Percentiles rank a stretch among this genome's conserved stretches.
Conservation (phyloP, 768 basidiomycete genomes). For the Mycena kentingensis region DNA sequence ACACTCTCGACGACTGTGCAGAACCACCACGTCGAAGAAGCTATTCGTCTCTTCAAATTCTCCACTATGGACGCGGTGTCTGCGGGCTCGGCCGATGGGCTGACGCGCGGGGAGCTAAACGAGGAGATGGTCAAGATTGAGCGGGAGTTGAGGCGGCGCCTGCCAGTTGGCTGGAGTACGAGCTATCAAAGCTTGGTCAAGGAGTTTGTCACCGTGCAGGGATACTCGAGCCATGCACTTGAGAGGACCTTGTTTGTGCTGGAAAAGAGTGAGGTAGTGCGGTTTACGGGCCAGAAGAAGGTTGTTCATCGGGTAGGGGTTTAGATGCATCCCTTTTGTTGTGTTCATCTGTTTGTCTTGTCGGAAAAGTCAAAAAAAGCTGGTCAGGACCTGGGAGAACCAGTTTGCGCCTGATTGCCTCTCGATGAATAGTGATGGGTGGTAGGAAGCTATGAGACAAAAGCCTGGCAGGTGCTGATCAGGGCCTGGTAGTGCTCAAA, state of each 20-base stretch:
- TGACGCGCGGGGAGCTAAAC: slow-evolving; percentile 88
- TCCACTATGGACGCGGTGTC: slow-evolving; percentile 99
- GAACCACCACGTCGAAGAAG: slow-evolving; percentile 95
- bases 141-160: slow-evolving; percentile 75
- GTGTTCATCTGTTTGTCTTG: too few species aligned
- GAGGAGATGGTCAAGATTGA: slow-evolving; percentile 93
- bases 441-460: too few species aligned
- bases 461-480: too few species aligned
- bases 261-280: slow-evolving; percentile 94
- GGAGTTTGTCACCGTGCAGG: slow-evolving; percentile 93
- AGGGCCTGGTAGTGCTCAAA: too few species aligned
- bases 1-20: slow-evolving; percentile 85
- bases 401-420: too few species aligned
- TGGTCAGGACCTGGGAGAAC: too few species aligned
- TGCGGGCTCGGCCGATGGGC: slow-evolving; percentile 89
- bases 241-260: slow-evolving; percentile 89
- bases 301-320: slow-evolving; percentile 40
- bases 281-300: slow-evolving; percentile 77
- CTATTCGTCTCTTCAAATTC: slow-evolving; percentile 96
- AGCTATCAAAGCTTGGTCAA: slow-evolving; percentile 91
- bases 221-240: slow-evolving; percentile 86
- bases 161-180: slow-evolving; percentile 96
- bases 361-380: too few species aligned
- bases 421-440: too few species aligned
- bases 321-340: not conserved